A percentile compares a stretch with the other conserved stretches of the same genome.
phyloP scores from a whole-genome alignment of 23 red algal species.

The Cyanidium caldarium region DNA sequence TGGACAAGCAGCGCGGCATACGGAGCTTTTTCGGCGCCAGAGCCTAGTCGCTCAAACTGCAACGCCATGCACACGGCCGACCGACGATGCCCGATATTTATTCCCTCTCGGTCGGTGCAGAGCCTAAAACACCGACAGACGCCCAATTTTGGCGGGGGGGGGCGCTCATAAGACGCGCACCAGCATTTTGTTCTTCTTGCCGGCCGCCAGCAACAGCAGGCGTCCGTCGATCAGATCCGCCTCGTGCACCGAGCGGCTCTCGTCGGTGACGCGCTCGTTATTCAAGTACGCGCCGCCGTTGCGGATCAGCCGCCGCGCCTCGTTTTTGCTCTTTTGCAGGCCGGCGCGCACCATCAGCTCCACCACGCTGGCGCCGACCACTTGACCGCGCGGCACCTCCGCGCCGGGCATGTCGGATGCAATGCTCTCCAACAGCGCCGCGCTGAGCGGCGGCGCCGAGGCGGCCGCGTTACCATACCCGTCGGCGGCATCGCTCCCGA shows the following conservation, averaged over 20 bases:
- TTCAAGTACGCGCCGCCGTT: conserved; percentile 83
- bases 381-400: conserved; percentile 6
- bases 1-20: no score
- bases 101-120: no score
- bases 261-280: conserved; percentile 47
- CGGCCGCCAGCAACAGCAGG: conserved; percentile 58
- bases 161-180: no score
- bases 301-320: conserved; percentile 63
- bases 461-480: conserved; percentile 29
- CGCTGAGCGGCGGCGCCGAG: conserved; percentile 6
- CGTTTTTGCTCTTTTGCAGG: conserved; percentile 62
- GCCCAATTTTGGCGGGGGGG: no score
- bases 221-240: conserved; percentile 51
- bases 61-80: no score
- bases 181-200: conserved; percentile 87
- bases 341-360: conserved; percentile 71
- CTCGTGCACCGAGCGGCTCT: conserved; percentile 16
- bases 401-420: conserved; percentile 40
- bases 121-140: no score
- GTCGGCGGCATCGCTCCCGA: neutral
- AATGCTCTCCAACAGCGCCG: conserved; percentile 45
- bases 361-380: conserved; percentile 39
- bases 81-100: no score
- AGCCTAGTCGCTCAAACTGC: no score
- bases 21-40: no score